phyloP scores from a whole-genome alignment of 2,329 filamentous ascomycete species.

The Aspergillus fijiensis region DNA sequence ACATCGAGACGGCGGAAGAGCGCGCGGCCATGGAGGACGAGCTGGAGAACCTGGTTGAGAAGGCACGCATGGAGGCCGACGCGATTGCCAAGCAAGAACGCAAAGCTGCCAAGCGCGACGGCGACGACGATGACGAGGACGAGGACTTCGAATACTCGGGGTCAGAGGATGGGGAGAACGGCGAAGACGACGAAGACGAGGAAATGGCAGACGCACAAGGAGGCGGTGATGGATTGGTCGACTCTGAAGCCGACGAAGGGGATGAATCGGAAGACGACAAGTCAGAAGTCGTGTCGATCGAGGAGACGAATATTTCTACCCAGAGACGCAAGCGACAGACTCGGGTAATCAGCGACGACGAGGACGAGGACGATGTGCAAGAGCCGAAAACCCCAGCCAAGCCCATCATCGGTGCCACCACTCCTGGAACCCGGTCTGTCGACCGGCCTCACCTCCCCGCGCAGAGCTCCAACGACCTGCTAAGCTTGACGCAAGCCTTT shows the following conservation, averaged over 20 bases:
- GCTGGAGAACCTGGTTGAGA: conserved; percentile 84
- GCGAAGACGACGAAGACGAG: conserved; percentile 34
- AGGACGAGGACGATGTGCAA: conserved; percentile 56
- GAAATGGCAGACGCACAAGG: conserved; percentile 32
- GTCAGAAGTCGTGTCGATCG: conserved; percentile 35
- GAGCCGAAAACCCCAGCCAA: conserved; percentile 35
- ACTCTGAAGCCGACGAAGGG: conserved; percentile 43
- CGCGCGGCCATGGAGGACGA: conserved; percentile 76
- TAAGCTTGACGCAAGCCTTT: conserved; percentile 87
- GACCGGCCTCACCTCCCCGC: conserved; percentile 64
- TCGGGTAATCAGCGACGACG: conserved; percentile 61
- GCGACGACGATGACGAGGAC: conserved; percentile 38
- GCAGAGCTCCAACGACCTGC: conserved; percentile 52
- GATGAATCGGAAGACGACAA: conserved; percentile 40
- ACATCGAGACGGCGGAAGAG: conserved; percentile 83
- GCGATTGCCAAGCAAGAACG: conserved; percentile 77
- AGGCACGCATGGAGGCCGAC: conserved; percentile 75
- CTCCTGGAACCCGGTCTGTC: conserved; percentile 27
- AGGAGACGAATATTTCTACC: conserved; percentile 49
- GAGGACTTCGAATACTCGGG: conserved; percentile 47
- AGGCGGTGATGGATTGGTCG: conserved; percentile 24
- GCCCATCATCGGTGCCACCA: conserved; percentile 20
- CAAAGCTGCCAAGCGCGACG: conserved; percentile 66
- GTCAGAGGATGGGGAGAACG: conserved; percentile 46
- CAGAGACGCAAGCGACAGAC: conserved; percentile 51